These are phyloP conservation scores for Huntiella moniliformis DNA, from an alignment of 2,329 filamentous ascomycete species.

Conservation along the genomic window DNA sequence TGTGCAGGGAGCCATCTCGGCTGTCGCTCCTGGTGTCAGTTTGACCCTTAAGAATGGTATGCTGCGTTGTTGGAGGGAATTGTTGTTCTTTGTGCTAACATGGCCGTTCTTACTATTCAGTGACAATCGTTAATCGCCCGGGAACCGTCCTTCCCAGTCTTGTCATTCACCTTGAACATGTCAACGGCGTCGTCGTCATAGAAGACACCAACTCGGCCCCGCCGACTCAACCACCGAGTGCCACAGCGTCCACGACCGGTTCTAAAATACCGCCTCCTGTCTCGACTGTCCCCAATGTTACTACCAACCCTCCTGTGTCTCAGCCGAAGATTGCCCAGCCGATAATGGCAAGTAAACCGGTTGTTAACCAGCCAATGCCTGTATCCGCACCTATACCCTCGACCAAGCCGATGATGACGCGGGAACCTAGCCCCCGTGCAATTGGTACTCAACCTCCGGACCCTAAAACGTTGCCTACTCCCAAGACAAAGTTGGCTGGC, in stretches of 20 bases:
- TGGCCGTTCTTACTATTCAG: neutral
- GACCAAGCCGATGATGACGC: slow-evolving; percentile 14
- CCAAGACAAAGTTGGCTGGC: slow-evolving; percentile 13
- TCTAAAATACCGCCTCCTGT: too few species aligned
- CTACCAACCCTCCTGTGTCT: too few species aligned
- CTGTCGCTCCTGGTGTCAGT: slow-evolving; percentile 46
- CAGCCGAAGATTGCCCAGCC: too few species aligned
- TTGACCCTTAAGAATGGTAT: slow-evolving; percentile 55
- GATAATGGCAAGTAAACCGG: too few species aligned
- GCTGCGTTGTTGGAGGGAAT: slow-evolving; percentile 13
- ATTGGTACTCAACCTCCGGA: neutral
- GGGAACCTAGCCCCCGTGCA: neutral
- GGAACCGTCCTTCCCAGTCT: neutral
- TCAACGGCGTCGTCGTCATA: neutral
- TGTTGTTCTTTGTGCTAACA: too few species aligned
- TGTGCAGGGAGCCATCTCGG: slow-evolving; percentile 51
- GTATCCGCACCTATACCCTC: slow-evolving; percentile 16
- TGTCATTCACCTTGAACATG: neutral
- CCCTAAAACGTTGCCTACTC: neutral
- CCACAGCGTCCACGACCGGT: too few species aligned
- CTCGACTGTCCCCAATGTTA: too few species aligned
- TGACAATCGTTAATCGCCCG: neutral
- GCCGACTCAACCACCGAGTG: too few species aligned
- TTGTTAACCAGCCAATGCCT: too few species aligned
- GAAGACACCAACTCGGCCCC: neutral